Evolutionary conservation across 495 filamentous ascomycete species (phyloP), one percentile per base, ranked within the genome.

Genomic region (Bacidia rubella): DNA sequence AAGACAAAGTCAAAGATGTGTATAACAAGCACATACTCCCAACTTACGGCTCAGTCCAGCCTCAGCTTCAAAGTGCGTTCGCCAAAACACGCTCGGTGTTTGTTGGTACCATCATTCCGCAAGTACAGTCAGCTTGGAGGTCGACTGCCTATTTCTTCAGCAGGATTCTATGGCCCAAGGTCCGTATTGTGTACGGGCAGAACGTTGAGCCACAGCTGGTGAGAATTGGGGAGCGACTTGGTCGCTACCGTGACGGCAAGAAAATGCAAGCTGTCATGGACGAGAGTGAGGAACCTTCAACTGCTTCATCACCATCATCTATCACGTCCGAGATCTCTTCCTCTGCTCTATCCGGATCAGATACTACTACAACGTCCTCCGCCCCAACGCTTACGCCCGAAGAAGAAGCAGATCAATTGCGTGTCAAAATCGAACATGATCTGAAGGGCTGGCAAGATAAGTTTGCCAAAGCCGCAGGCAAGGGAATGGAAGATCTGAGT

Each of bases 161-260:
- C 47, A 73, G 78, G 41, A 85, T 77, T 1, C 60, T 95, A 11
- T 92, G 85, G 84, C 89, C 89, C 7, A 80, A 81, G 58, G 21
- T 96, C 5, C 75, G 82, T 24, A 75, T 86, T 22, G 67, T 95
- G 11, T 96, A 95, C 58, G 81, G 82, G 27, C 79, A 92, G 62
- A 92, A 90, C 57, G 90, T 99, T 7, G 89, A 96, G 67, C 93
- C 93, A 11, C 92, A 99, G 63, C 74, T 99, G 0, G 78, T 92
- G 46, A 85, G 87, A 57, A 97, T 99, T 56, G 81, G 87, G 12
- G 84, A 96, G 68, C 77, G 90, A 10, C 75, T 98, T 15, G 92
- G 89, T 4, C 76, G 86, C 53, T 90, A 96, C 66, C 78, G 75
- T 11, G 83, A 87, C 53, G 77, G 75, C 2, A 80, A 76, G 59